A percentile compares a stretch with the other conserved stretches of the same genome.
phyloP scores from a whole-genome alignment of 2,329 filamentous ascomycete genomes.

The Drechslerella coelobrocha region DNA sequence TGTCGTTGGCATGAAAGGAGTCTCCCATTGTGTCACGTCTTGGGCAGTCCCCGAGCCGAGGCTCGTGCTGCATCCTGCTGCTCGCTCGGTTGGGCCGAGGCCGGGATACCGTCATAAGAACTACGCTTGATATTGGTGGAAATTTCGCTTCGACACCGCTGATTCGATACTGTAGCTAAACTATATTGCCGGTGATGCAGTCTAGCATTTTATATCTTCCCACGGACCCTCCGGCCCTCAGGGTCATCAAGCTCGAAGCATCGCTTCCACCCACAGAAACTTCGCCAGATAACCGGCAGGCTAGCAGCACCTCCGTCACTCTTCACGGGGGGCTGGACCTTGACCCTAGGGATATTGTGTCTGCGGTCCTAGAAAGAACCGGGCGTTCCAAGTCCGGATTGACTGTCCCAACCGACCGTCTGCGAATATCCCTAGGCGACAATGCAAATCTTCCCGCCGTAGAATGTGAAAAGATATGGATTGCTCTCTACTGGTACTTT shows the following conservation, averaged over 20 bases:
- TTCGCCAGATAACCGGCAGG: no score
- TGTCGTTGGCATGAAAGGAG: no score
- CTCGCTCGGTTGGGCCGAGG: neutral
- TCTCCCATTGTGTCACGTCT: no score
- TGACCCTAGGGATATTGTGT: neutral
- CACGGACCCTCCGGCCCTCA: constrained; percentile 18
- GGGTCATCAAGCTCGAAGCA: constrained; percentile 2
- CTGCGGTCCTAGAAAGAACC: neutral
- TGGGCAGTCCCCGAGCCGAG: constrained; percentile 1
- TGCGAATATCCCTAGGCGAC: constrained; percentile 3
- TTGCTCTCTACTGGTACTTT: constrained; percentile 36
- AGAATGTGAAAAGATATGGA: constrained; percentile 21
- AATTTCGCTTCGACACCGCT: neutral
- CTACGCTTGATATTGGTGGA: neutral
- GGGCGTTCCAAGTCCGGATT: neutral
- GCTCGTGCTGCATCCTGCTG: neutral
- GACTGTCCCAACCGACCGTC: neutral
- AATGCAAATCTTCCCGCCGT: neutral
- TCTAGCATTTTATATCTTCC: constrained; percentile 27
- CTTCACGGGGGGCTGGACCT: neutral
- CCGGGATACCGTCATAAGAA: neutral
- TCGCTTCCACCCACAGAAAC: neutral
- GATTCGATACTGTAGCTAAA: neutral
- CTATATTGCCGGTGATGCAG: neutral
- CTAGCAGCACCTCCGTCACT: constrained; percentile 1